A percentile compares a stretch with the other conserved stretches of the same genome.
These are phyloP conservation scores for Sporisorium iseilematis-ciliati DNA, from an alignment of 1,284 basidiomycete genomes.

Conservation along the genomic window DNA sequence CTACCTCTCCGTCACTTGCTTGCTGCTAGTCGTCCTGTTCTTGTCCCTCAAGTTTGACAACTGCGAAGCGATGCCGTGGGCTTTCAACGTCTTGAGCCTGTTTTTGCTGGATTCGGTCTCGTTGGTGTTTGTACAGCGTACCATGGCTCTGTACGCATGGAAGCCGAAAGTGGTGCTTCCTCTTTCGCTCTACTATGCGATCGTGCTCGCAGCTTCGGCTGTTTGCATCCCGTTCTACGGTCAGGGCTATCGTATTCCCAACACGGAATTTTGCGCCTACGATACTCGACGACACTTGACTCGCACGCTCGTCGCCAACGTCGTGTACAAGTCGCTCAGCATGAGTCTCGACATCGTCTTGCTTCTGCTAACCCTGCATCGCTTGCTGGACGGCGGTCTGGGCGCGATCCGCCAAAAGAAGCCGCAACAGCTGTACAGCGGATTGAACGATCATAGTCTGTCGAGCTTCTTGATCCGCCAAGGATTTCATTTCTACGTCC, in stretches of 20 bases:
- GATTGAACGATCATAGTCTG: constrained; percentile 14
- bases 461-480: constrained; percentile 44
- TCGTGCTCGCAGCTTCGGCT: constrained; percentile 19
- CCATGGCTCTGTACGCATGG: constrained; percentile 46
- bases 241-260: constrained; percentile 31
- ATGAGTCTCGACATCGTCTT: constrained; percentile 37
- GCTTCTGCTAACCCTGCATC: constrained; percentile 46
- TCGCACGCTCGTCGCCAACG: constrained; percentile 14
- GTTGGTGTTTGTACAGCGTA: constrained; percentile 42
- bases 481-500: constrained; percentile 44
- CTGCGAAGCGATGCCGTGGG: constrained; percentile 20
- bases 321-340: constrained; percentile 31
- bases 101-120: constrained; percentile 29
- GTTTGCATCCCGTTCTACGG: constrained; percentile 41
- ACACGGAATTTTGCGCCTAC: constrained; percentile 33
- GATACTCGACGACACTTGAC: constrained; percentile 28
- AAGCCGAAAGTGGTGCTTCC: constrained; percentile 30
- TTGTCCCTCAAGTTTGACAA: constrained; percentile 23
- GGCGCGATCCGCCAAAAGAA: constrained; percentile 20
- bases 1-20: constrained; percentile 13
- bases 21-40: constrained; percentile 30
- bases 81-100: constrained; percentile 39
- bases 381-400: constrained; percentile 46
- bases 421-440: constrained; percentile 18
- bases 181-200: constrained; percentile 16